These are phyloP conservation scores for Streptanthus diversifolius DNA, from an alignment of 345 rosid genomes.

Conservation along the genomic window DNA sequence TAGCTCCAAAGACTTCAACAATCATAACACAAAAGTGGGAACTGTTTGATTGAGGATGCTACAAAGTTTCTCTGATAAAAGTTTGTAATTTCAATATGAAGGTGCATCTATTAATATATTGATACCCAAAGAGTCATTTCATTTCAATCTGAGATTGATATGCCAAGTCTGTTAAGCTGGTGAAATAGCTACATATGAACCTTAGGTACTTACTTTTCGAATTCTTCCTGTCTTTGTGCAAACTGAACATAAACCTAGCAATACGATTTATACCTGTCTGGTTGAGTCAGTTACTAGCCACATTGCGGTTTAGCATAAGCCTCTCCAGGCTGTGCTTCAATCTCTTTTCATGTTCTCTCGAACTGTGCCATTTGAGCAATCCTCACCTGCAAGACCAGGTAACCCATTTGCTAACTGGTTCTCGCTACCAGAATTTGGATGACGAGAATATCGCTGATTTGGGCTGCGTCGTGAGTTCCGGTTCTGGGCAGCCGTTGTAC, in stretches of 20 bases:
- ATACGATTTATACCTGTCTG: constrained; percentile 10
- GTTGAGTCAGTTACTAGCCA: constrained; percentile 5
- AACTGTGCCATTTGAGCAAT: constrained; percentile 49
- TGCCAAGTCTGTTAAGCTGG: constrained; percentile 2
- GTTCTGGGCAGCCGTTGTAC: constrained; percentile 72
- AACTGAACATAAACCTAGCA: constrained; percentile 13
- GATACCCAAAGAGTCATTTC: constrained; percentile 6
- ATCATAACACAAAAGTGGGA: constrained; percentile 47
- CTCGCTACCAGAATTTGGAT: constrained; percentile 47
- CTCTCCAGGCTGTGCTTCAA: constrained; percentile 14
- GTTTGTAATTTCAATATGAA: background rate
- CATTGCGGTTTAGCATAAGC: constrained; percentile 7
- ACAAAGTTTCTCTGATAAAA: background rate
- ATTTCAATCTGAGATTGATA: constrained; percentile 9
- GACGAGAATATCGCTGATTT: constrained; percentile 49
- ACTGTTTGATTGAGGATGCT: constrained; percentile 41
- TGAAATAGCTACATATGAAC: constrained; percentile 6
- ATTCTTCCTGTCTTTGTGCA: background rate
- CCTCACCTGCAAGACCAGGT: constrained; percentile 54
- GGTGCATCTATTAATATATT: background rate
- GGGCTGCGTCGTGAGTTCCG: constrained; percentile 59
- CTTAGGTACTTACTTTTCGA: constrained; percentile 9
- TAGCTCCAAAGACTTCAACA: constrained; percentile 33
- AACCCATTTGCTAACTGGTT: constrained; percentile 58
- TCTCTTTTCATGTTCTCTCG: constrained; percentile 35